Percentiles rank a stretch among this genome's conserved stretches.
Evolutionary conservation across 192 early-diverging fungal genomes (phyloP).

Genomic region (Podila horticola): DNA sequence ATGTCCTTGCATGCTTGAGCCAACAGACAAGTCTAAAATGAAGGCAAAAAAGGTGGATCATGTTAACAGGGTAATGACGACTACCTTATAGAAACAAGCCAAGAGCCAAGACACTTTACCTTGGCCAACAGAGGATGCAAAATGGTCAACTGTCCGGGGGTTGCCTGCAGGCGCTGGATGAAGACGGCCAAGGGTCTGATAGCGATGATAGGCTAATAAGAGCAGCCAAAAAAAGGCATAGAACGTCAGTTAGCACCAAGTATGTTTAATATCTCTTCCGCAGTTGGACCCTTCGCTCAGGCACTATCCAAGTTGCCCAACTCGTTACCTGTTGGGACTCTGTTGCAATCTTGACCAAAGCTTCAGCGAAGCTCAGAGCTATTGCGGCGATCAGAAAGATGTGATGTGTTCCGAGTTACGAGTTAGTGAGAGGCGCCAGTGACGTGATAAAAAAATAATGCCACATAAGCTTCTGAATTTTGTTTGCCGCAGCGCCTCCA

Average conservation of each 20-base stretch:
- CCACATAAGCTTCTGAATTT: neutral
- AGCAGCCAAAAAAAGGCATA: neutral
- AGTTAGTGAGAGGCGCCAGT: neutral
- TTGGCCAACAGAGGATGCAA: constrained; percentile 56
- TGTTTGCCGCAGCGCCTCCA: constrained; percentile 29
- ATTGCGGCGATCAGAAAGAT: neutral
- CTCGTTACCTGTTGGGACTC: constrained; percentile 43
- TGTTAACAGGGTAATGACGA: neutral
- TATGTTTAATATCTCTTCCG: neutral
- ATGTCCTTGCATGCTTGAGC: constrained; percentile 61
- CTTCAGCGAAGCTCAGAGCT: constrained; percentile 55
- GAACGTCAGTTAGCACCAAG: neutral
- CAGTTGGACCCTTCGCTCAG: neutral
- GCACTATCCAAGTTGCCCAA: neutral
- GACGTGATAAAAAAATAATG: neutral
- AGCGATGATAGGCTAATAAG: constrained; percentile 52
- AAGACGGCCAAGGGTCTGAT: constrained; percentile 45
- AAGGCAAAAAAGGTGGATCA: neutral
- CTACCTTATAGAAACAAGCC: neutral
- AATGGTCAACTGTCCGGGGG: constrained; percentile 53
- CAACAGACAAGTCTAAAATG: constrained; percentile 55
- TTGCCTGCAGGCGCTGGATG: constrained; percentile 50
- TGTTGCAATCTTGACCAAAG: constrained; percentile 48
- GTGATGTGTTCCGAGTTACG: neutral
- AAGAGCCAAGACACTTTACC: constrained; percentile 11